These are phyloP conservation scores for Mucor saturninus DNA, from an alignment of 371 early-diverging fungal genomes.

Conservation along the genomic window DNA sequence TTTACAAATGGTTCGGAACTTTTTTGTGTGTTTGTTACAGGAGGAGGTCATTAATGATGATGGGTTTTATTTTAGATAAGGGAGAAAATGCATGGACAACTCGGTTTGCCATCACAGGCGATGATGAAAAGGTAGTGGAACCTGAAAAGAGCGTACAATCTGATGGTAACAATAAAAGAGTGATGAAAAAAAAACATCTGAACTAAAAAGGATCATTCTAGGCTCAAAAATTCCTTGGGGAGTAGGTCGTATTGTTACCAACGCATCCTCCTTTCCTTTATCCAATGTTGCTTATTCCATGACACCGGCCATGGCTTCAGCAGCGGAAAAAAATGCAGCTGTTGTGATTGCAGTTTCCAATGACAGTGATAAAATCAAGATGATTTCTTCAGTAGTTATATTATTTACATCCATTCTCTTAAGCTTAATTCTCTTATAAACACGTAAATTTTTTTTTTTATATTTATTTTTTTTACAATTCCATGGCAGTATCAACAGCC, in stretches of 20 bases:
- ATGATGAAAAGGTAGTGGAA: conserved; percentile 28
- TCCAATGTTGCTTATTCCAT: conserved; percentile 16
- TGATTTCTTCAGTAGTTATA: conserved; percentile 1
- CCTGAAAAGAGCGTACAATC: conserved; percentile 41
- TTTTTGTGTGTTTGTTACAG: neutral
- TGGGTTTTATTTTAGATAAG: conserved; percentile 25
- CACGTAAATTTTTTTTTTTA: neutral
- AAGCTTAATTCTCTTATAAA: neutral
- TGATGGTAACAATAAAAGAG: conserved; percentile 31
- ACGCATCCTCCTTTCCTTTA: neutral
- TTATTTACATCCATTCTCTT: neutral
- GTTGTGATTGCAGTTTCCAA: conserved; percentile 23
- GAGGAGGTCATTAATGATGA: neutral
- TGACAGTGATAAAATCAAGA: neutral
- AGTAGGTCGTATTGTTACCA: conserved; percentile 33
- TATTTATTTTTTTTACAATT: conserved; percentile 37
- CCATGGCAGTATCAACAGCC: conserved; percentile 54
- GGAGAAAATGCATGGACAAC: conserved; percentile 51
- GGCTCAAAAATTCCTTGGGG: conserved; percentile 54
- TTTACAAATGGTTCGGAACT: conserved; percentile 43
- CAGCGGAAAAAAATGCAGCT: conserved; percentile 24
- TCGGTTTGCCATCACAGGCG: conserved; percentile 41
- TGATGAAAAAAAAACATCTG: neutral
- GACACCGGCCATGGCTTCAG: conserved; percentile 28
- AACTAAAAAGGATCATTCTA: conserved; percentile 2